A percentile compares a stretch with the other conserved stretches of the same genome.
Conservation (phyloP, 306 rosid species). For the Aeschynomene evenia region DNA sequence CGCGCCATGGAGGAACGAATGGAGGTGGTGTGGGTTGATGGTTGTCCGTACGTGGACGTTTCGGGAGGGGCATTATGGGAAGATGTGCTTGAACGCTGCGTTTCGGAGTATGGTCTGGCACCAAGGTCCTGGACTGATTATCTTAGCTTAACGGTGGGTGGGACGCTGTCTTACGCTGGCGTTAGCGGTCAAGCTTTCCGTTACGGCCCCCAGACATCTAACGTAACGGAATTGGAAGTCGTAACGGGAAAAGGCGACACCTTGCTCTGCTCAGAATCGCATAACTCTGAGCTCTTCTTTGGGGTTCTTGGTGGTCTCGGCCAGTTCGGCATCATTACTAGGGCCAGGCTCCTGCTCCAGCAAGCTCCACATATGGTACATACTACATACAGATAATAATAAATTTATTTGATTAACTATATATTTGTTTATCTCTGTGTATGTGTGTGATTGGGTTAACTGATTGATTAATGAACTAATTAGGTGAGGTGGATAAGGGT, state of each 20-base stretch:
- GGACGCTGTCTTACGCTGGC: conserved; percentile 92
- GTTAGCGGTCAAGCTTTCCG: conserved; percentile 95
- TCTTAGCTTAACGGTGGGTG: conserved; percentile 84
- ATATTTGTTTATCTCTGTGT: too few relatives aligned
- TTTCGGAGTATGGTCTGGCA: conserved; percentile 43
- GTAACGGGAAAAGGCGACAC: conserved; percentile 85
- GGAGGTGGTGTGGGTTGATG: background rate
- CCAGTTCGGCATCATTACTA: conserved; percentile 85
- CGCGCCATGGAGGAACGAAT: conserved; percentile 51
- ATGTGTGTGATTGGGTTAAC: too few relatives aligned
- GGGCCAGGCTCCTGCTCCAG: conserved; percentile 73
- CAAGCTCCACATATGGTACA: conserved; percentile 78
- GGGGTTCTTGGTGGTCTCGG: conserved; percentile 82
- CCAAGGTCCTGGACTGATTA: conserved; percentile 98
- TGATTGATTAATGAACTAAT: too few relatives aligned
- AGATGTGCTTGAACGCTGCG: conserved; percentile 72
- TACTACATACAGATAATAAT: too few relatives aligned
- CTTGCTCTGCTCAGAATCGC: conserved; percentile 53
- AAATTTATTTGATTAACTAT: background rate
- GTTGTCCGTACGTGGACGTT: conserved; percentile 55
- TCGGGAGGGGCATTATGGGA: conserved; percentile 99
- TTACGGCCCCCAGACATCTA: conserved; percentile 90
- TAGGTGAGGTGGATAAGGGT: conserved; percentile 96
- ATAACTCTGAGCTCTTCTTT: conserved; percentile 75
- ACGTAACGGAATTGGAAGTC: conserved; percentile 82